Evolutionary conservation across 805 yeast genomes (phyloP), one percentile per base, ranked within the genome.

Genomic region (Saccharomycopsis vini): DNA sequence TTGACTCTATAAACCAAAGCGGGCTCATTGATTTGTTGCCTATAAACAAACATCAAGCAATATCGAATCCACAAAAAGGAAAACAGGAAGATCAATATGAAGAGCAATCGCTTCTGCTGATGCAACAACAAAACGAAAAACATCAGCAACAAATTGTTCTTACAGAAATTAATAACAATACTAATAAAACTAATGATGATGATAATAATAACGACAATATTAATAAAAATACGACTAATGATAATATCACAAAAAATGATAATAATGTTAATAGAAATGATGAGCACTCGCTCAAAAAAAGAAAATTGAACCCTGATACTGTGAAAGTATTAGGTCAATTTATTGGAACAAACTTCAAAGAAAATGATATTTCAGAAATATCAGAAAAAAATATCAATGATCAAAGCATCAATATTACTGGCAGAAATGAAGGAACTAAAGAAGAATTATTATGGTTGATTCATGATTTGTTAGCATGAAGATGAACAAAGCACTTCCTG

Each of bases 401-500:
- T 35, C 16, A 16, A 23, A 33, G 36, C 29, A 18, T 24, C 9
- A 26, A 33, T 16, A 32, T 30, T 34, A n/a, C 36, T 12, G 43
- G 37, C 3, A 15, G 13, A 30, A 73, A 74, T 52, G 61, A 71
- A 37, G 84, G 84, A 4, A 68, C 79, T 0, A 72, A 75, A 29
- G 82, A 80, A 44, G 94, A 83, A 56, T 62, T 83, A 50, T 75
- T 77, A 52, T 77, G 86, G 84, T 63, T 82, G 42, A 68, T 83
- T 30, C 79, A 77, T 60, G 89, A 81, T 52, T 69, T 82, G 42
- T 60, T 78, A n/a, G 63, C 73, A 24, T 36, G n/a, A n/a, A n/a
- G n/a, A n/a, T n/a, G n/a, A n/a, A n/a, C n/a, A n/a, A n/a, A n/a
- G n/a, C n/a, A n/a, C n/a, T n/a, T n/a, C n/a, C n/a, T n/a, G n/a